Evolutionary conservation across 345 rosid genomes (phyloP).

Genomic region (Limnanthes douglasii): DNA sequence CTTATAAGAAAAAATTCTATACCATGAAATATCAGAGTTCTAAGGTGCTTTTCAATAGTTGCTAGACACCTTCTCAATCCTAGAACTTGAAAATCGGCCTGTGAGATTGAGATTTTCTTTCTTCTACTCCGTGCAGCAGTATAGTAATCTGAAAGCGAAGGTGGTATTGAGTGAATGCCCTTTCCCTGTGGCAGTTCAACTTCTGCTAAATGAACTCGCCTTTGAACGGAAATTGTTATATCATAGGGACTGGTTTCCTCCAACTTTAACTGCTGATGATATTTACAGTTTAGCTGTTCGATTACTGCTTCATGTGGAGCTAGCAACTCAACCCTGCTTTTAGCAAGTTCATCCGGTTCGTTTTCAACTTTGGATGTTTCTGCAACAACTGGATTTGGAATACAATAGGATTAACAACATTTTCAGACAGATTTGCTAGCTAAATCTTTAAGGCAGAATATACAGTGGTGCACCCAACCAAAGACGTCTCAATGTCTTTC

Average conservation of each 20-base stretch:
- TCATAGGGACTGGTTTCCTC: background rate
- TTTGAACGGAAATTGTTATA: conserved; percentile 11
- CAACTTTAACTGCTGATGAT: conserved; percentile 7
- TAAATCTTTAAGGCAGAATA: too few relatives aligned
- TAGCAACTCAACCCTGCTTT: conserved; percentile 6
- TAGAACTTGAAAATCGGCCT: too few relatives aligned
- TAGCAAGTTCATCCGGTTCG: too few relatives aligned
- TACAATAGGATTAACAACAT: too few relatives aligned
- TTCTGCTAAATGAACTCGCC: conserved; percentile 27
- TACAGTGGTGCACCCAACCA: too few relatives aligned
- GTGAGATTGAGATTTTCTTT: conserved; percentile 8
- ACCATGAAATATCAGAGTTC: conserved; percentile 24
- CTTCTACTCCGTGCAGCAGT: conserved; percentile 13
- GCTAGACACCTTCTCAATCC: conserved; percentile 8
- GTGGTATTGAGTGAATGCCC: too few relatives aligned
- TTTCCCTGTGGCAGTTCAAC: conserved; percentile 13
- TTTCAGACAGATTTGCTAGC: too few relatives aligned
- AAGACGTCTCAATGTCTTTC: too few relatives aligned
- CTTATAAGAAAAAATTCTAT: conserved; percentile 44
- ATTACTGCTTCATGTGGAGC: conserved; percentile 10
- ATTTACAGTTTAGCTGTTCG: conserved; percentile 8
- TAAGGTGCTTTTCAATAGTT: conserved; percentile 8
- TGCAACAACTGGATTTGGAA: conserved; percentile 6
- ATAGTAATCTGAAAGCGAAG: too few relatives aligned
- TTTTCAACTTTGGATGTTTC: conserved; percentile 1